Base-by-base conservation (phyloP, 1,139 yeast genomes). In the Yamadazyma friedrichii region DNA sequence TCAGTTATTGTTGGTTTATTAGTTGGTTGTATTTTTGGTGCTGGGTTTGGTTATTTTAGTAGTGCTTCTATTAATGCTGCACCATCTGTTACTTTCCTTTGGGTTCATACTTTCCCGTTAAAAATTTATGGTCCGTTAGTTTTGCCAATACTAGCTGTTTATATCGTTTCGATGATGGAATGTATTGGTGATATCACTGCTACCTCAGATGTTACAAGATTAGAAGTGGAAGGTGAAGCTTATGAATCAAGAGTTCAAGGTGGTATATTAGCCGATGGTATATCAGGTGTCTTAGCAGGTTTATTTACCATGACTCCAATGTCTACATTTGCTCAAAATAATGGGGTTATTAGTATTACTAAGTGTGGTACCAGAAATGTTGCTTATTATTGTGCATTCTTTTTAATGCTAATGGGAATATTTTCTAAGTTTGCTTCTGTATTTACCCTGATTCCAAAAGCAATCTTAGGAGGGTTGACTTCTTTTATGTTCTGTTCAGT, bases 111-210 rank as follows among this genome's bases (percentile, higher is more conserved):
- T 9, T 88, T 88, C 70, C 79, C 75, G 50, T 72, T 88, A 42
- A 62, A 69, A 32, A 78, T 88, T 8, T 87, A 88, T 54, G 96
- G 88, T 2, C 96, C 96, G 2, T 78, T 83, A 4, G 88, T 88
- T 12, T 67, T 88, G 40, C 96, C 96, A 13, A 78, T 86, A 67
- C 64, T 88, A 47, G 93, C 95, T 1, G 86, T 88, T 41, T 88
- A 82, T 58, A 70, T 87, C 22, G 88, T 84, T 33, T 65, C 86
- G 53, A 83, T 86, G 78, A 87, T 88, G 88, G 96, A 88, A 67
- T 84, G 95, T 38, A 87, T 88, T 55, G 96, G 96, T 59, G 96
- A 88, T 60, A 81, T 88, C 52, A 88, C 96, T 31, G 96, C 96
- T 24, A 87, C 96, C 26, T 82, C 88, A 42, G 97, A 89, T 62